A percentile compares a stretch with the other conserved stretches of the same genome.
These are phyloP conservation scores for Hypoxylon crocopeplum DNA, from an alignment of 495 filamentous ascomycete genomes.

Conservation along the genomic window DNA sequence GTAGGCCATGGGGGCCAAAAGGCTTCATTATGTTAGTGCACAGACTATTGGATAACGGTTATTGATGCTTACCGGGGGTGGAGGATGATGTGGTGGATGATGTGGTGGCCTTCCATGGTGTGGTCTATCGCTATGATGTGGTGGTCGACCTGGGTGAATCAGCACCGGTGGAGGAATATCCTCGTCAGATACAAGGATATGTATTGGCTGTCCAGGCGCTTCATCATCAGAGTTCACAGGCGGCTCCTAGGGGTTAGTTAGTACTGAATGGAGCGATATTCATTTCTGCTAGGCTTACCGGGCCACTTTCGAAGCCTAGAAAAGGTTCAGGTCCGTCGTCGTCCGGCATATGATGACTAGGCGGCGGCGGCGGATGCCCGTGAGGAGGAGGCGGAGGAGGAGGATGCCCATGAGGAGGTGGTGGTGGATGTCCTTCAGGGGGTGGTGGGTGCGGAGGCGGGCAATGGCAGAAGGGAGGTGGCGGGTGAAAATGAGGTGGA, in stretches of 20 bases:
- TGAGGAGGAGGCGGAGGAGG: not conserved
- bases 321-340: not conserved
- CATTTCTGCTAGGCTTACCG: conserved; percentile 16
- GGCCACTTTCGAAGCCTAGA: not conserved
- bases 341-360: not conserved
- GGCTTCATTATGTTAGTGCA: conserved; percentile 13
- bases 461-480: conserved; percentile 36
- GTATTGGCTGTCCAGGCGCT: conserved; percentile 5
- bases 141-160: conserved; percentile 2
- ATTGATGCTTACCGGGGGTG: conserved; percentile 16
- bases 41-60: not conserved
- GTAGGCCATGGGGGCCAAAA: conserved; percentile 12
- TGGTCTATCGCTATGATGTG: not conserved
- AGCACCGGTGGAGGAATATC: conserved; percentile 8
- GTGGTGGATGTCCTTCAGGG: not conserved
- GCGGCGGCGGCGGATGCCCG: not conserved
- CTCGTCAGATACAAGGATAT: not conserved
- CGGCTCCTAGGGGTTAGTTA: conserved; percentile 22
- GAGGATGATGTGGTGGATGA: conserved; percentile 6
- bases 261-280: not conserved
- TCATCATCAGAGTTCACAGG: conserved; percentile 3
- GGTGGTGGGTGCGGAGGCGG: conserved; percentile 18
- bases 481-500: conserved; percentile 26
- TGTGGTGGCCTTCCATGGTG: conserved; percentile 5
- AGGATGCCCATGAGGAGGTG: conserved; percentile 2